Evolutionary conservation across 371 early-diverging fungal genomes (phyloP).

Genomic region (Mortierella sp.): DNA sequence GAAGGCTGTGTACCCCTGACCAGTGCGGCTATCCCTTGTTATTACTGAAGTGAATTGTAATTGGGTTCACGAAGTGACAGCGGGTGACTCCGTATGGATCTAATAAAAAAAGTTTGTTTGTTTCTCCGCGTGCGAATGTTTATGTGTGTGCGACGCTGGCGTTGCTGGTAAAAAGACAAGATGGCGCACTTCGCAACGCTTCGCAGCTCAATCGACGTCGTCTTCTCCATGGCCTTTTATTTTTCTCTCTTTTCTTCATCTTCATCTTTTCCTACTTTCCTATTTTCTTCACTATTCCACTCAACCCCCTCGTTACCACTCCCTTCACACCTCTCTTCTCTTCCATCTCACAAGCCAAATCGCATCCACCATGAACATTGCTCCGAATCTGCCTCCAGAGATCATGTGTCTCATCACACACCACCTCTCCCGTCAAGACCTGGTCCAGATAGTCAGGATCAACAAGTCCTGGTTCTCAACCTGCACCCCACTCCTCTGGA

Average conservation of each 20-base stretch:
- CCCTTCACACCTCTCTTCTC: neutral
- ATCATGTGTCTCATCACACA: neutral
- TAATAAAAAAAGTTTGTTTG: too few species aligned
- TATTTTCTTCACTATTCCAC: neutral
- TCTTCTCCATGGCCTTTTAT: neutral
- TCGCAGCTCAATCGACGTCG: too few species aligned
- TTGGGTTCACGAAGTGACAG: too few species aligned
- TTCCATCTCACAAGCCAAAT: neutral
- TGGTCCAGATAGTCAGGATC: conserved; percentile 1
- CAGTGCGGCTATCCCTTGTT: too few species aligned
- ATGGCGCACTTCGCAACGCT: too few species aligned
- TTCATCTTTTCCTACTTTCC: neutral
- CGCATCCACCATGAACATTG: neutral
- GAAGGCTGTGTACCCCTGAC: too few species aligned
- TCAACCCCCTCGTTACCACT: neutral
- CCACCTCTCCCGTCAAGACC: neutral
- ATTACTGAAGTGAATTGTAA: too few species aligned
- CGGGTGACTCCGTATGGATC: too few species aligned
- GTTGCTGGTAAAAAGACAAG: too few species aligned
- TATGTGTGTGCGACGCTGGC: too few species aligned
- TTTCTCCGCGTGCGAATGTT: too few species aligned
- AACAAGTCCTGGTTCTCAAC: neutral
- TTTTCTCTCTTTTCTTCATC: neutral
- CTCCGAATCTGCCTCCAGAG: neutral
- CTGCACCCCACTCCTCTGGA: neutral